Base-by-base conservation (phyloP, 2,329 filamentous ascomycete genomes). In the Fonsecaea multimorphosa region DNA sequence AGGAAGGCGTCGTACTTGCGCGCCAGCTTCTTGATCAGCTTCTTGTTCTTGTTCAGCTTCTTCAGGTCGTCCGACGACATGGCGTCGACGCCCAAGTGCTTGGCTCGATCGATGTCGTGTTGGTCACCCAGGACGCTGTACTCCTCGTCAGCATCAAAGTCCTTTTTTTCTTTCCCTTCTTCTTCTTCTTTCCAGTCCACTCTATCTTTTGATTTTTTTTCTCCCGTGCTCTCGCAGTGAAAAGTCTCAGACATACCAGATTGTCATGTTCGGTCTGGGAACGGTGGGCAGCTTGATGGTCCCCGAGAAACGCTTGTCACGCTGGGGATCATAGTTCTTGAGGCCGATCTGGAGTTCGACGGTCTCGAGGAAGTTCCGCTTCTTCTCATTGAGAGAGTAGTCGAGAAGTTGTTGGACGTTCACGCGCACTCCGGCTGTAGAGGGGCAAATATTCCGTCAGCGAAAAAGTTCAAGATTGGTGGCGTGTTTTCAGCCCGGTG, bases 41-140 rank as follows among this genome's bases (percentile, higher is more conserved):
- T 99, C 92, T 99, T 98, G 92, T 99, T 99, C 92, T 99, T 99
- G 91, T 99, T 99, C 76, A 99, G 92, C 91, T 99, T 99, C 92
- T 99, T 99, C 85, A 99, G 86, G 84, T 99, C 95, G 78, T 99
- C 95, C 74, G 92, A 84, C 78, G 92, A 96, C 95, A 98, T 98
- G 85, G 94, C 93, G 81, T 99, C 95, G 76, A 98, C 89, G 82
- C 93, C 94, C 79, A 93, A 91, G 88, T 99, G 95, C 90, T 99
- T 99, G 80, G 95, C 94, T 88, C 95, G 93, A 83, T 99, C 95
- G 80, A 99, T 96, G 88, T 99, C 95, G 88, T 98, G 94, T 90
- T 96, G 86, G 88, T 95, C 87, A 85, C 92, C 85, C 81, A 96
- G 82, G 85, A 97, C 85, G 86, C 88, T 89, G 75, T 72, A 64